These are phyloP conservation scores for Acer saccharum DNA, from an alignment of 345 rosid genomes.

Conservation along the genomic window DNA sequence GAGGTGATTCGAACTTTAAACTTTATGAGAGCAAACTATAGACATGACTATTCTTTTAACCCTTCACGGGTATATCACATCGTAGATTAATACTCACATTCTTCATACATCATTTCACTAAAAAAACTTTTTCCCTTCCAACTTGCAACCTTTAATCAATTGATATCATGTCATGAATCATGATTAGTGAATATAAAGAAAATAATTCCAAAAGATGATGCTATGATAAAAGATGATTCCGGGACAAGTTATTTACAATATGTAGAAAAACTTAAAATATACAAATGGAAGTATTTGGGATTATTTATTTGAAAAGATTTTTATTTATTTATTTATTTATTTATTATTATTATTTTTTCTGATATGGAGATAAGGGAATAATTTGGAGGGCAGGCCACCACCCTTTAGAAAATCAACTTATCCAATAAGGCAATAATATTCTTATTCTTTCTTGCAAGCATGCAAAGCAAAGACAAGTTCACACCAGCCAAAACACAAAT, in stretches of 20 bases:
- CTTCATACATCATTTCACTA: background rate
- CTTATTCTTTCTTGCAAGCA: conserved; percentile 32
- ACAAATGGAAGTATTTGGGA: too few relatives aligned
- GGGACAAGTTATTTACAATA: too few relatives aligned
- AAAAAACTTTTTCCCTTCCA: background rate
- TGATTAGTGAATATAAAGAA: background rate
- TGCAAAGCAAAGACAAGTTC: conserved; percentile 29
- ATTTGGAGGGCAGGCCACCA: conserved; percentile 20
- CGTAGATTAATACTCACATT: background rate
- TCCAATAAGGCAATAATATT: conserved; percentile 36
- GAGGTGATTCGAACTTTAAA: too few relatives aligned
- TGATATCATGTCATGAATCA: background rate
- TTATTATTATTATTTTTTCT: background rate
- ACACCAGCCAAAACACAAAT: conserved; percentile 15
- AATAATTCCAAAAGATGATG: background rate
- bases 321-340: too few relatives aligned
- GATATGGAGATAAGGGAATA: conserved; percentile 19
- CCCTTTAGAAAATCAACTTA: background rate
- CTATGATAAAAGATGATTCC: too few relatives aligned
- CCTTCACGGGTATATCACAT: background rate
- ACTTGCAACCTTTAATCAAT: background rate
- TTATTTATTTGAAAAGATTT: too few relatives aligned
- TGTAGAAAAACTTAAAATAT: too few relatives aligned
- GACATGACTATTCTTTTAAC: too few relatives aligned
- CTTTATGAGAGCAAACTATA: too few relatives aligned